phyloP scores from a whole-genome alignment of 805 yeast genomes.

The Zygoascus biomembranicola region DNA sequence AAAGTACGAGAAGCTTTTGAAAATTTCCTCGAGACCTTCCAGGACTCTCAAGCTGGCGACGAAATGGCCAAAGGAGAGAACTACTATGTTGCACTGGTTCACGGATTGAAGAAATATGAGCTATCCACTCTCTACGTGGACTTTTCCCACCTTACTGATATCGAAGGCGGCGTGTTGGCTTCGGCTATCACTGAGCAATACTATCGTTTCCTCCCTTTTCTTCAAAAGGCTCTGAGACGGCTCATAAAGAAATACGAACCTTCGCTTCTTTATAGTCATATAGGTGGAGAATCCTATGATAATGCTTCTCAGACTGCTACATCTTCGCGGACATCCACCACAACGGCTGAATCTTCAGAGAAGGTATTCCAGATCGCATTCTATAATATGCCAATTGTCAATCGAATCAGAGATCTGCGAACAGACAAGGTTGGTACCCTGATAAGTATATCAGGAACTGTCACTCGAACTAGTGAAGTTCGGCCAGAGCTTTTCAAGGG shows the following conservation, averaged over 20 bases:
- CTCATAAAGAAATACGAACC: conserved; percentile 74
- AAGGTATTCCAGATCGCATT: conserved; percentile 84
- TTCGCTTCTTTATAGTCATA: conserved; percentile 38
- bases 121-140: conserved; percentile 75
- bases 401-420: conserved; percentile 82
- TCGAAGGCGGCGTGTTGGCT: conserved; percentile 63
- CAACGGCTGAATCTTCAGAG: conserved; percentile 42
- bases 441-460: conserved; percentile 84
- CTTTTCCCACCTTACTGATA: conserved; percentile 63
- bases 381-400: conserved; percentile 71
- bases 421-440: conserved; percentile 84
- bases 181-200: conserved; percentile 85
- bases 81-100: conserved; percentile 70
- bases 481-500: conserved; percentile 88
- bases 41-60: conserved; percentile 33
- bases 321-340: conserved; percentile 24
- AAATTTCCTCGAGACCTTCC: conserved; percentile 63
- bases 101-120: conserved; percentile 70
- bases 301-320: conserved; percentile 29
- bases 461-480: conserved; percentile 92
- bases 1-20: conserved; percentile 89
- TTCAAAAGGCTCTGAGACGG: conserved; percentile 64
- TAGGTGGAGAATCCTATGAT: conserved; percentile 24
- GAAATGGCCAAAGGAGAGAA: conserved; percentile 37
- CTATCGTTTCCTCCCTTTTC: conserved; percentile 83